Evolutionary conservation across 352 stramenopile species (phyloP), one percentile per base, ranked within the genome.

Genomic region (Globisporangium apiculatum): DNA sequence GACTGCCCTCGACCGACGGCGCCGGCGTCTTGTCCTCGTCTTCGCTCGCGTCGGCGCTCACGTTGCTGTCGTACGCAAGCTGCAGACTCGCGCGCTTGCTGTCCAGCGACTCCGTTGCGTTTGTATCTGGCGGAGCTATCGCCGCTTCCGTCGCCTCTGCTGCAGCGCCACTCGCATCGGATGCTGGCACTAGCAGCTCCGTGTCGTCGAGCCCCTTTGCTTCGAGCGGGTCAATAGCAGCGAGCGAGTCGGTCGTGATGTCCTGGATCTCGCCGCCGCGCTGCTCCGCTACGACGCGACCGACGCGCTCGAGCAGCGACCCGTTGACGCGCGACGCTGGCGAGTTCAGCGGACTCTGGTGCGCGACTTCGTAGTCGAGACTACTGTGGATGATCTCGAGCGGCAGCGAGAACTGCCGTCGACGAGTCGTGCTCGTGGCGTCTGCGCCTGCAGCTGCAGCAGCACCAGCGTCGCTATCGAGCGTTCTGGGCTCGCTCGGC

Each of bases 191-290:
- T 31, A 31, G 5, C 68, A 62, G n/a, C 45, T 45, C 14, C 41
- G 9, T 49, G 14, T 65, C 60, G 1, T 69, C 7, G 42, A 68
- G 8, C 12, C 31, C 38, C n/a, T 62, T 66, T 2, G 50, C 38
- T 7, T 66, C 50, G 14, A 17, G n/a, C 24, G 24, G 24, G 2
- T 31, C 24, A 31, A 31, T 2, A 31, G 24, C 24, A 2, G 74
- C 66, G 11, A 53, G 45, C 37, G 40, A 14, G 51, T 91, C 82
- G 0, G 66, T 75, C 7, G 83, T 92, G 58, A 92, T 92, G 42
- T 92, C 83, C 57, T 68, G 73, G 57, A 92, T 92, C 55, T 92
- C 83, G 17, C 83, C 83, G 11, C 81, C 81, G 41, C 79, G 65
- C 57, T 94, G 76, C 47, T 85, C 72, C 0, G 85, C 85, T 2